These are phyloP conservation scores for Colletotrichum plurivorum DNA, from an alignment of 2,329 filamentous ascomycete genomes.

Conservation along the genomic window DNA sequence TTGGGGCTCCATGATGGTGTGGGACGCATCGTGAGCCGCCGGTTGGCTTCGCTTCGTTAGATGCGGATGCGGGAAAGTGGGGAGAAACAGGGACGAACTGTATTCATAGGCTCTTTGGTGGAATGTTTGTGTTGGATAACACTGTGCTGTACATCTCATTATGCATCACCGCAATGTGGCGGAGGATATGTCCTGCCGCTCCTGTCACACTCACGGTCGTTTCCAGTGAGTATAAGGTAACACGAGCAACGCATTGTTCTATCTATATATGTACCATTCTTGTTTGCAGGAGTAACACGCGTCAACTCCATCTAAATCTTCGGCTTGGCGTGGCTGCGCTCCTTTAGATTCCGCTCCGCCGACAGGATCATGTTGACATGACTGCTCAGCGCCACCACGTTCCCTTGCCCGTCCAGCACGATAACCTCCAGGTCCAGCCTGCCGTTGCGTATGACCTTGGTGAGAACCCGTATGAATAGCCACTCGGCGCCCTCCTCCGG, in stretches of 20 bases:
- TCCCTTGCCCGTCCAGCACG: conserved; percentile 66
- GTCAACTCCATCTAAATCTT: conserved; percentile 5
- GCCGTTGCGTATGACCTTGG: conserved; percentile 79
- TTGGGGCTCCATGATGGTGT: conserved; percentile 8
- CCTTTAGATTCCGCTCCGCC: conserved; percentile 39
- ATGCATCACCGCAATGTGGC: no score
- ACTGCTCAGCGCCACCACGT: conserved; percentile 48
- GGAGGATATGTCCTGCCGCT: no score
- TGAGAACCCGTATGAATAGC: conserved; percentile 75
- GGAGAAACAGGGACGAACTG: neutral
- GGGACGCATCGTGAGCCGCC: neutral
- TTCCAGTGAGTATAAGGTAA: no score
- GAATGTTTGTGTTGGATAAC: no score
- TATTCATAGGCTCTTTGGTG: neutral
- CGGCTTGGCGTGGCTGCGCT: conserved; percentile 22
- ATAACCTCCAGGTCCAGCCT: conserved; percentile 82
- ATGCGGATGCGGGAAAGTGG: neutral
- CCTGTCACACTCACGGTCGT: no score
- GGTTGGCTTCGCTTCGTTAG: neutral
- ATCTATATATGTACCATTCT: no score
- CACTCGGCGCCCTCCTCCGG: conserved; percentile 79
- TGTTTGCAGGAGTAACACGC: no score
- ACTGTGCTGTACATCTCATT: no score
- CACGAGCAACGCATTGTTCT: no score
- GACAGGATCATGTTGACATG: conserved; percentile 41